Conservation (phyloP, 1,284 basidiomycete species). For the Ganoderma sinense region DNA sequence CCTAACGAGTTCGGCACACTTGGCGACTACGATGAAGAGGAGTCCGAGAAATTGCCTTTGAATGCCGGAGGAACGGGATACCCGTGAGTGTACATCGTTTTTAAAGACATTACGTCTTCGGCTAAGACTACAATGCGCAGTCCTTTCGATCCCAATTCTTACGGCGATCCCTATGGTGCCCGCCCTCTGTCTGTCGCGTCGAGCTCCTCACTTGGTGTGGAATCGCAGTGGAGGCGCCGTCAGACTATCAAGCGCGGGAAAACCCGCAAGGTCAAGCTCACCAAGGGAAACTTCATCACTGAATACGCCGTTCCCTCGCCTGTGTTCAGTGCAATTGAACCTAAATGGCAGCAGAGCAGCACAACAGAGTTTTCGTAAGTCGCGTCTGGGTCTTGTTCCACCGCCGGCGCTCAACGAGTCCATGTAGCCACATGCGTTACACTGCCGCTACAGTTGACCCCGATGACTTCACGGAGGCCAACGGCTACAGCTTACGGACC, state of each 20-base stretch:
- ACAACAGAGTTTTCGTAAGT: constrained; percentile 88
- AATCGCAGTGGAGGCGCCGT: constrained; percentile 83
- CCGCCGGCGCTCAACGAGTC: constrained; percentile 2
- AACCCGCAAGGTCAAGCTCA: constrained; percentile 93
- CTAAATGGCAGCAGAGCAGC: constrained; percentile 75
- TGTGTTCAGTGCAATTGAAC: constrained; percentile 85
- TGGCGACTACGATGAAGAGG: constrained; percentile 63
- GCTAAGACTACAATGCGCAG: constrained; percentile 41
- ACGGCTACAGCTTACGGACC: constrained; percentile 86
- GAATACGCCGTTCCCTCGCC: constrained; percentile 93
- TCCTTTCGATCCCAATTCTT: constrained; percentile 65
- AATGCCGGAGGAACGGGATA: constrained; percentile 66
- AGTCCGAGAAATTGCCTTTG: constrained; percentile 77
- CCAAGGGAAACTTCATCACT: constrained; percentile 89
- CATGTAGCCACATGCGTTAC: constrained; percentile 85
- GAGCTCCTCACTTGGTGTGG: constrained; percentile 67
- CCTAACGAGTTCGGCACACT: constrained; percentile 56
- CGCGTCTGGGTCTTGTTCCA: constrained; percentile 3
- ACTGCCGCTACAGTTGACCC: constrained; percentile 94
- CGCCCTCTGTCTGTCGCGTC: constrained; percentile 74
- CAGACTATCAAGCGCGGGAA: constrained; percentile 94
- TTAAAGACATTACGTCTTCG: background rate
- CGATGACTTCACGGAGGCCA: constrained; percentile 87
- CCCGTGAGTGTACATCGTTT: constrained; percentile 56
- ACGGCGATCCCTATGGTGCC: constrained; percentile 68